Conservation (phyloP, 345 rosid species). For the Lepidium didymum region DNA sequence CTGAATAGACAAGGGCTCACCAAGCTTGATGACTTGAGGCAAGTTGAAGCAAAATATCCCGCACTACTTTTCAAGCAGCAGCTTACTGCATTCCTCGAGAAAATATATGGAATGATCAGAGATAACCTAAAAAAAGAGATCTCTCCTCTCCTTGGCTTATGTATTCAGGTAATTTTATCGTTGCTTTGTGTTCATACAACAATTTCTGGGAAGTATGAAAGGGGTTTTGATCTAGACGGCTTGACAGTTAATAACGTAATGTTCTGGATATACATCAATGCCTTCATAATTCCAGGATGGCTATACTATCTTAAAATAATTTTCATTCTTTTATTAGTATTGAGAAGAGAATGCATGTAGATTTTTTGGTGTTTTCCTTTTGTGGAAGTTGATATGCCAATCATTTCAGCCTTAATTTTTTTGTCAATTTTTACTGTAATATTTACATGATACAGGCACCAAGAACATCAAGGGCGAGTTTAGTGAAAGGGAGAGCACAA, state of each 20-base stretch:
- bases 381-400: not conserved
- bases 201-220: not conserved
- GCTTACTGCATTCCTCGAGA: slow-evolving; percentile 98
- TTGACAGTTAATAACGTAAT: not conserved
- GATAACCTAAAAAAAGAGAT: slow-evolving; percentile 96
- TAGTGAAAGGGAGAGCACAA: slow-evolving; percentile 94
- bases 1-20: slow-evolving; percentile 63
- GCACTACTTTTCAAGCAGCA: slow-evolving; percentile 96
- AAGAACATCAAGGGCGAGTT: slow-evolving; percentile 85
- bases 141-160: slow-evolving; percentile 88
- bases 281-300: not conserved
- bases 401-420: not conserved
- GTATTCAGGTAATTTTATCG: slow-evolving; percentile 73
- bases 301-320: not conserved
- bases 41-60: slow-evolving; percentile 97
- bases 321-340: not conserved
- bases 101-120: slow-evolving; percentile 98
- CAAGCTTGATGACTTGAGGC: slow-evolving; percentile 78
- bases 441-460: slow-evolving; percentile 66
- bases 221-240: not conserved
- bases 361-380: not conserved
- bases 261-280: not conserved
- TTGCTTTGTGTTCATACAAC: slow-evolving; percentile 9
- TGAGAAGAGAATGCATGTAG: not conserved
- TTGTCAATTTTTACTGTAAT: not conserved